Percentiles rank a stretch among this genome's conserved stretches.
Conservation (phyloP, 805 yeast genomes). For the Zygosaccharomyces bisporus region DNA sequence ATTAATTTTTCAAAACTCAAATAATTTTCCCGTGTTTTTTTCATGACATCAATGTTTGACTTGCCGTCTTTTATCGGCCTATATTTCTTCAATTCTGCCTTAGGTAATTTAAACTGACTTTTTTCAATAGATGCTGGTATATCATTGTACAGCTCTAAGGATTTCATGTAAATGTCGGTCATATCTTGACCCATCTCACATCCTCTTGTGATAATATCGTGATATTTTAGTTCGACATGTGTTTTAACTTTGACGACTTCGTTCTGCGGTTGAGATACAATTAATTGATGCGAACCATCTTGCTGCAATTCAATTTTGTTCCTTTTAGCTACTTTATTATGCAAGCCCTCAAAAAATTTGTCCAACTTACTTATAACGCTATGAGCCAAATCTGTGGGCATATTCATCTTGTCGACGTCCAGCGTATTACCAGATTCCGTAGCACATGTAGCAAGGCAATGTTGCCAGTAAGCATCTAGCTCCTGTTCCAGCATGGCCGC, state of each 20-base stretch:
- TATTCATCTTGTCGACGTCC: constrained; percentile 26
- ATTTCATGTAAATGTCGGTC: constrained; percentile 32
- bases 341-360: constrained; percentile 28
- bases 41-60: constrained; percentile 8
- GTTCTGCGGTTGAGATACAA: constrained; percentile 10
- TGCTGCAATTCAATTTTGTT: constrained; percentile 24
- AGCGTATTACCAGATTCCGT: constrained; percentile 13
- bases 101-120: constrained; percentile 26
- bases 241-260: constrained; percentile 17
- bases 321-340: constrained; percentile 25
- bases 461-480: constrained; percentile 31
- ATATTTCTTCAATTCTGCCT: constrained; percentile 24
- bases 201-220: constrained; percentile 30
- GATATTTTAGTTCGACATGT: constrained; percentile 22
- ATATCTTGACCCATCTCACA: constrained; percentile 34
- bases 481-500: constrained; percentile 28
- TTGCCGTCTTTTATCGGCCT: constrained; percentile 10
- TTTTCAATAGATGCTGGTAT: constrained; percentile 27
- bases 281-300: constrained; percentile 13
- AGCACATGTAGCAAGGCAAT: constrained; percentile 21
- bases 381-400: constrained; percentile 23
- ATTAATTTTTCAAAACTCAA: constrained; percentile 19
- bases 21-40: constrained; percentile 16
- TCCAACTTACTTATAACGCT: constrained; percentile 27
- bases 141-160: constrained; percentile 32